These are phyloP conservation scores for Neofusicoccum parvum DNA, from an alignment of 2,329 filamentous ascomycete species.

Conservation along the genomic window DNA sequence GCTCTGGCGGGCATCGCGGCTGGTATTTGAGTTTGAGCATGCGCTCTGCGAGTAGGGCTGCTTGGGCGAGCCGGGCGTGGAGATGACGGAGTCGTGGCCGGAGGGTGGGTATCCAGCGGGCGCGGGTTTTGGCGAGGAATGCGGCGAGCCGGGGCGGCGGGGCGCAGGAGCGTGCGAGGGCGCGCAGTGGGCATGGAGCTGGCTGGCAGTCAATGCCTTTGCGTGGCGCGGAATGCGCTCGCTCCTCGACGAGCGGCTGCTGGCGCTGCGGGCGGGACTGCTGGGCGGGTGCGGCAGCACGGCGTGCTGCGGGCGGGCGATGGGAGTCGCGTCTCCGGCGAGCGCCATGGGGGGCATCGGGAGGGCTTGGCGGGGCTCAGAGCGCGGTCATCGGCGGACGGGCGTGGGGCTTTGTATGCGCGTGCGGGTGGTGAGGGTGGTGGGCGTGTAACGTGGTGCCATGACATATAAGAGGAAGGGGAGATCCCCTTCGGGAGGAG, in stretches of 20 bases:
- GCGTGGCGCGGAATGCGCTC: slow-evolving; percentile 19
- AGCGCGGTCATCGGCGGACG: slow-evolving; percentile 1
- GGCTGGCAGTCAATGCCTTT: slow-evolving; percentile 23
- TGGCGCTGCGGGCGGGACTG: slow-evolving; percentile 25
- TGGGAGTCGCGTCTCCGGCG: slow-evolving; percentile 25
- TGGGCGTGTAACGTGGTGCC: slow-evolving; percentile 15
- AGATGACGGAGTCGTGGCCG: slow-evolving; percentile 41
- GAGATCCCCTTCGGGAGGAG: slow-evolving; percentile 16
- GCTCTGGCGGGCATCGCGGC: slow-evolving; percentile 23
- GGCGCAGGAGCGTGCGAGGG: slow-evolving; percentile 30
- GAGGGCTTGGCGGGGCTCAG: slow-evolving; percentile 6
- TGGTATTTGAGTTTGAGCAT: slow-evolving; percentile 32
- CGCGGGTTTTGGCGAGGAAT: slow-evolving; percentile 17
- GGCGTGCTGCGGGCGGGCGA: slow-evolving; percentile 24
- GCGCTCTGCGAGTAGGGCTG: slow-evolving; percentile 37
- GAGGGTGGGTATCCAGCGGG: slow-evolving; percentile 14
- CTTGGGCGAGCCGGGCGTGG: slow-evolving; percentile 37
- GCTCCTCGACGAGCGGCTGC: slow-evolving; percentile 14
- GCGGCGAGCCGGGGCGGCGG: slow-evolving; percentile 23
- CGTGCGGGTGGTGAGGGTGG: not conserved
- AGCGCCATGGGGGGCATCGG: slow-evolving; percentile 14
- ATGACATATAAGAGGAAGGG: slow-evolving; percentile 19
- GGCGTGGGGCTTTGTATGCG: slow-evolving; percentile 1
- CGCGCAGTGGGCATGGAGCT: slow-evolving; percentile 28
- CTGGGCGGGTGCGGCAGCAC: slow-evolving; percentile 1